Base-by-base conservation (phyloP, 441 rosid species). In the Lepidium campestre region DNA sequence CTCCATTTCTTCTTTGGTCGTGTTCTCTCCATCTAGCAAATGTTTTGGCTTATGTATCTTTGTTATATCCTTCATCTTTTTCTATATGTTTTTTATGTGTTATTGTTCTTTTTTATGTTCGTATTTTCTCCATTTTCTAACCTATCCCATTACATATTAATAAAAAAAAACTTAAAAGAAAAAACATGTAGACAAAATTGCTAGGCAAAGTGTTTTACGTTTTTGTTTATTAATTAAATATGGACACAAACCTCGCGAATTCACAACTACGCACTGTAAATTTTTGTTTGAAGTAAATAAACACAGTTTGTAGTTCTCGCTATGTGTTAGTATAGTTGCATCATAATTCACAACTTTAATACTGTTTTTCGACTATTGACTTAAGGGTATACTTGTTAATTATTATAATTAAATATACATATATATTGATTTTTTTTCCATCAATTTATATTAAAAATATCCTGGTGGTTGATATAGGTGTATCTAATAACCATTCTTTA, bases 401-500 rank as follows among this genome's bases (percentile, higher is more conserved):
- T n/a, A n/a, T n/a, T n/a, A n/a, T n/a, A n/a, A n/a, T n/a, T n/a
- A n/a, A n/a, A 39, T 44, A 35, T 34, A 14, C 0, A 2, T 18
- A 19, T 13, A 36, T 7, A 13, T 13, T 20, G 29, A 7, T 56
- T 0, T 2, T 13, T 20, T 19, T 29, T 36, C 8, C 20, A 4
- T 56, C 13, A 20, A 12, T 12, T 4, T 36, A 20, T 56, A 36
- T 20, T 20, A 55, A 18, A 18, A 34, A 22, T 22, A 22, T 15
- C 2, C 13, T 37, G 64, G 57, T 57, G 12, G 57, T 57, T 57
- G 45, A 57, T 29, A 45, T 17, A 57, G 47, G 71, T 45, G 12
- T 67, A 46, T 46, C 64, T 57, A 67, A 23, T 35, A 23, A 35
- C 71, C 18, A 46, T 3, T 52, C 6, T 63, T 55, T 37, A 32